phyloP scores from a whole-genome alignment of 139 green algal species.

The Diplosphaera chodatii region DNA sequence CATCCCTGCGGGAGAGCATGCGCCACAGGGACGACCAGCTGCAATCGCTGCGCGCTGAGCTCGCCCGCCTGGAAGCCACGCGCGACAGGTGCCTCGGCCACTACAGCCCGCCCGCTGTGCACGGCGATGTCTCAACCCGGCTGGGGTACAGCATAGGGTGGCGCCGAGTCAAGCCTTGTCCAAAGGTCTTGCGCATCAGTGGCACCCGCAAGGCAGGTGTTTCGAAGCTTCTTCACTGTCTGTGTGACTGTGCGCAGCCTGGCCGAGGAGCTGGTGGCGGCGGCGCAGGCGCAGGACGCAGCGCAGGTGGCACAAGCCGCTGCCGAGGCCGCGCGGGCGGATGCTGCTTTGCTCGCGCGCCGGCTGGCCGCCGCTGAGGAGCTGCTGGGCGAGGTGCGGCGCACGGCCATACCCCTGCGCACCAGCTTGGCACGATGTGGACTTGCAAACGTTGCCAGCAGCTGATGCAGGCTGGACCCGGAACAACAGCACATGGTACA shows the following conservation, averaged over 20 bases:
- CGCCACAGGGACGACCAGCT: slow-evolving; percentile 41
- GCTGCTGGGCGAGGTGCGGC: slow-evolving; percentile 67
- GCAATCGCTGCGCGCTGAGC: slow-evolving; percentile 38
- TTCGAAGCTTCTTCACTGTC: too few species aligned
- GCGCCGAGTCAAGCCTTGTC: too few species aligned
- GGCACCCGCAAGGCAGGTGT: too few species aligned
- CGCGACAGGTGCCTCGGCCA: slow-evolving; percentile 55
- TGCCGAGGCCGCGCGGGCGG: not conserved
- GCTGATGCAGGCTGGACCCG: too few species aligned
- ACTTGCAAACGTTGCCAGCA: too few species aligned
- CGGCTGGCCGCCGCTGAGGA: slow-evolving; percentile 70
- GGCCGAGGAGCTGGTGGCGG: slow-evolving; percentile 74
- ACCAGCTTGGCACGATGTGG: too few species aligned
- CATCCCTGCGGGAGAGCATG: slow-evolving; percentile 22
- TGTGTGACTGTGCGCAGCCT: slow-evolving; percentile 34
- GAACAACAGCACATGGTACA: too few species aligned
- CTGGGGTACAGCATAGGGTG: too few species aligned
- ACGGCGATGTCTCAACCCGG: too few species aligned
- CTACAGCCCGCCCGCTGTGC: too few species aligned
- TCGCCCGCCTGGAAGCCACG: slow-evolving; percentile 68
- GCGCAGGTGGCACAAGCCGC: slow-evolving; percentile 43
- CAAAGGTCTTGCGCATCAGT: too few species aligned
- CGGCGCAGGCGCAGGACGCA: slow-evolving; percentile 36
- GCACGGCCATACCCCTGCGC: too few species aligned
- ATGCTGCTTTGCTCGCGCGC: not conserved